Base-by-base conservation (phyloP, 306 rosid genomes). In the Castanopsis chinensis region DNA sequence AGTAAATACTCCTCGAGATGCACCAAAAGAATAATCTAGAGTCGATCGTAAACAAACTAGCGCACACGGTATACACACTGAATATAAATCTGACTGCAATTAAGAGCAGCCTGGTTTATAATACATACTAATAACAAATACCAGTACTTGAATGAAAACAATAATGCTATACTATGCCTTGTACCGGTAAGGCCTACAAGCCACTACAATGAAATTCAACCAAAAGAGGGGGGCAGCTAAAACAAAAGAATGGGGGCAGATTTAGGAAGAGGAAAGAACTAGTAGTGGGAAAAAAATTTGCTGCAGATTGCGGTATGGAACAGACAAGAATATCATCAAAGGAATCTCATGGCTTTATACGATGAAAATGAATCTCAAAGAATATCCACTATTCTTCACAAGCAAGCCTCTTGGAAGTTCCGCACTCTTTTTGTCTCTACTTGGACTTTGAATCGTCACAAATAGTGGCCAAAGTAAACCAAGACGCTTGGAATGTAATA, bases 331-430 rank as follows among this genome's bases (percentile, higher is more conserved):
- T 54, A 45, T 59, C 15, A 51, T 67, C 79, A 13, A 56, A 80
- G 79, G 60, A 74, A 69, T 64, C 70, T 73, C 80, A 52, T 55
- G 80, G 71, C 81, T 59, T 15, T 17, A 74, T 83, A 78, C 72
- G 84, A 85, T 83, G 61, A 85, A 85, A 30, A 53, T 28, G 87
- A 88, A 88, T 85, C 75, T 57, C 75, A 90, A 84, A 84, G 83
- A 86, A 89, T 86, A 81, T 72, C 76, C 71, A 67, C 79, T 86
- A 76, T 87, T 77, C 90, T 71, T 82, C 25, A 19, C 85, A 33
- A 55, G 78, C 59, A 83, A 57, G 85, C 79, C 80, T 79, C 75
- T 12, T 4, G 33, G 33, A 63, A 80, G 73, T 75, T 77, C 45
- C 77, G 54, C 63, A 61, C 76, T 79, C 65, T 56, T 53, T 35